Percentiles rank a stretch among this genome's conserved stretches.
Conservation (phyloP, 2,329 filamentous ascomycete genomes). For the Ilyonectria robusta region DNA sequence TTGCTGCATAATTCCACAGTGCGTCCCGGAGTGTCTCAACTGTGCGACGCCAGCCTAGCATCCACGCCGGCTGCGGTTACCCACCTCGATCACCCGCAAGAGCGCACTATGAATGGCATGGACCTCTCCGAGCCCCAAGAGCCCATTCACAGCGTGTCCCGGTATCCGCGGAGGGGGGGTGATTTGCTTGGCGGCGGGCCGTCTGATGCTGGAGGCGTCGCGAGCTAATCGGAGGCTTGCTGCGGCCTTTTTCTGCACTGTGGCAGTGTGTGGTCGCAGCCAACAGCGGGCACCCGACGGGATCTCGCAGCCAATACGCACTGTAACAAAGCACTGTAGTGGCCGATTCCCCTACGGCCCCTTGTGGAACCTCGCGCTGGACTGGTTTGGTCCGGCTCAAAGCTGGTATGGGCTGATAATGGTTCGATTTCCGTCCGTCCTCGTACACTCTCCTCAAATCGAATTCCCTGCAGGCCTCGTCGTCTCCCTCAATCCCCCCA, state of each 20-base stretch:
- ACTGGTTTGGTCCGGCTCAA: slow-evolving; percentile 38
- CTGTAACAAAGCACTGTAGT: neutral
- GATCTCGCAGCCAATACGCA: neutral
- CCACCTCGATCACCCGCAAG: neutral
- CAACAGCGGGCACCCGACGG: neutral
- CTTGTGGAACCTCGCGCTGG: slow-evolving; percentile 20
- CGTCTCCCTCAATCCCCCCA: slow-evolving; percentile 38
- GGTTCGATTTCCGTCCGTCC: slow-evolving; percentile 50
- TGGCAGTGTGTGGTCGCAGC: neutral
- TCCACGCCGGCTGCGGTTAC: neutral
- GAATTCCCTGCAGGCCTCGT: slow-evolving; percentile 47
- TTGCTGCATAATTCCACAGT: slow-evolving; percentile 18
- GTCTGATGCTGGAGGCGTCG: neutral
- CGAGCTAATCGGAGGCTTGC: neutral
- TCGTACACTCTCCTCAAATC: slow-evolving; percentile 44
- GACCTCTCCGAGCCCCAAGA: neutral
- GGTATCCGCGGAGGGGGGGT: neutral
- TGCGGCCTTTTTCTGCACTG: neutral
- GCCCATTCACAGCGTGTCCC: neutral
- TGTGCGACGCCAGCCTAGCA: slow-evolving; percentile 4
- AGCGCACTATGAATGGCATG: neutral
- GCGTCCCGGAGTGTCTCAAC: slow-evolving; percentile 2
- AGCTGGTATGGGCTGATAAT: slow-evolving; percentile 51
- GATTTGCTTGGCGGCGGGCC: neutral
- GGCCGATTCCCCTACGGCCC: neutral